These are phyloP conservation scores for Harringtonia aguacate DNA, from an alignment of 2,329 filamentous ascomycete species.

Conservation along the genomic window DNA sequence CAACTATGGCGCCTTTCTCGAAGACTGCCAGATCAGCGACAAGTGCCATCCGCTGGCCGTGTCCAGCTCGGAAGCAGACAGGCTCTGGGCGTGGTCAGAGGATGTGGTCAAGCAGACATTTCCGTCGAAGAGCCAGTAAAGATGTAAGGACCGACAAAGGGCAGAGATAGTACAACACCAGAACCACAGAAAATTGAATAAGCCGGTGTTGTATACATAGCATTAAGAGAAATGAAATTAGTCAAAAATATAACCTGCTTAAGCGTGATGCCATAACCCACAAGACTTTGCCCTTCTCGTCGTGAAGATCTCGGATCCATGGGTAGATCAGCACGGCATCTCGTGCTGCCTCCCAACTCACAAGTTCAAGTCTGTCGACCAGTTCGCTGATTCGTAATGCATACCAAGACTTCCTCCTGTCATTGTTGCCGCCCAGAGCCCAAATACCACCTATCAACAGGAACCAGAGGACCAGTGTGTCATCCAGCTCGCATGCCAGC, in stretches of 20 bases:
- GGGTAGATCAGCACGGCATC: neutral
- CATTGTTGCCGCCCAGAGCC: neutral
- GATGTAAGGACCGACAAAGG: too few species aligned
- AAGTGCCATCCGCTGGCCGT: slow-evolving; percentile 12
- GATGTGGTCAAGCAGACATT: slow-evolving; percentile 27
- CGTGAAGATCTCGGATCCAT: neutral
- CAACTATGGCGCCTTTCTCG: slow-evolving; percentile 20
- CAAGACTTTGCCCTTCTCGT: neutral
- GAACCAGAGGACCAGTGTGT: neutral
- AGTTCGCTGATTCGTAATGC: neutral
- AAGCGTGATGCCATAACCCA: neutral
- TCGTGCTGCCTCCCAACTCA: neutral
- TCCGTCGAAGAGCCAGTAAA: slow-evolving; percentile 7
- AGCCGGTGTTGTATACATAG: too few species aligned
- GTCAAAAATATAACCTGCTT: neutral
- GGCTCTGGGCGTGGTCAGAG: slow-evolving; percentile 30
- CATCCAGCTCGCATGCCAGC: neutral
- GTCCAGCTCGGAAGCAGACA: slow-evolving; percentile 19
- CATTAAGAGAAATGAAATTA: too few species aligned
- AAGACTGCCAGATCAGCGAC: slow-evolving; percentile 22
- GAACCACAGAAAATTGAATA: too few species aligned
- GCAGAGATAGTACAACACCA: too few species aligned
- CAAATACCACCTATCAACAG: neutral
- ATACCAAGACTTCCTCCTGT: neutral
- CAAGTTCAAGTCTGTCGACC: neutral